A percentile compares a stretch with the other conserved stretches of the same genome.
Evolutionary conservation across 2,329 filamentous ascomycete genomes (phyloP).

Genomic region (Zymoseptoria brevis): DNA sequence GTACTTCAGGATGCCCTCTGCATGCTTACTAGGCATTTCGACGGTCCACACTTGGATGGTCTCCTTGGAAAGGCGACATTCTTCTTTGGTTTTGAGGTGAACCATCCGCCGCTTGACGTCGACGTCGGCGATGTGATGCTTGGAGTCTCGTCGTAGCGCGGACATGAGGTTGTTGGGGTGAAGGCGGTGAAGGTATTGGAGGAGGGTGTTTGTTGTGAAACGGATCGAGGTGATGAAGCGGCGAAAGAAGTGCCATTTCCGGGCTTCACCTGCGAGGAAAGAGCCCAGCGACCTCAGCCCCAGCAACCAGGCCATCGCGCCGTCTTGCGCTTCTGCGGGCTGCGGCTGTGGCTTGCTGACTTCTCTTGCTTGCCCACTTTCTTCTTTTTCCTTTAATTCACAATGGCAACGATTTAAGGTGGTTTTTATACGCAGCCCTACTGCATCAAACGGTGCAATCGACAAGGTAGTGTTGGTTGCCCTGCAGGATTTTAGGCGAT

Average conservation of each 20-base stretch:
- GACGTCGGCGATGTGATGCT: slow-evolving; percentile 13
- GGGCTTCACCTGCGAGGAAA: slow-evolving; percentile 8
- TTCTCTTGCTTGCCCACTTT: neutral
- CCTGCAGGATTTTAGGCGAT: neutral
- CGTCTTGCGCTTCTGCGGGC: slow-evolving; percentile 5
- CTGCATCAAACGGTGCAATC: neutral
- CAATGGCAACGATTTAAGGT: neutral
- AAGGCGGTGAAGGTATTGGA: slow-evolving; percentile 3
- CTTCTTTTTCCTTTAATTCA: neutral
- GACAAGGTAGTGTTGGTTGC: neutral
- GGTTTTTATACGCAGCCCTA: neutral
- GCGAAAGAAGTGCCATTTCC: slow-evolving; percentile 2
- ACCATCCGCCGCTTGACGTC: slow-evolving; percentile 25
- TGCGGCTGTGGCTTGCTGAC: neutral
- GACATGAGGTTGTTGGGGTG: slow-evolving; percentile 8
- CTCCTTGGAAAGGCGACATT: slow-evolving; percentile 42
- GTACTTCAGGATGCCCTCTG: slow-evolving; percentile 66
- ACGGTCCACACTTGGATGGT: slow-evolving; percentile 60
- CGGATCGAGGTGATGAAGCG: slow-evolving; percentile 9
- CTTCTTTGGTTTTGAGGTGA: slow-evolving; percentile 43
- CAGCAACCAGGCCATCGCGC: slow-evolving; percentile 12
- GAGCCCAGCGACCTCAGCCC: slow-evolving; percentile 5
- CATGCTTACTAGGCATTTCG: slow-evolving; percentile 61
- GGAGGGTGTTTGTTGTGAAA: slow-evolving; percentile 4
- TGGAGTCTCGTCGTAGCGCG: slow-evolving; percentile 15